Percentiles rank a stretch among this genome's conserved stretches.
phyloP scores from a whole-genome alignment of 768 basidiomycete genomes.

The Auriscalpium vulgare region DNA sequence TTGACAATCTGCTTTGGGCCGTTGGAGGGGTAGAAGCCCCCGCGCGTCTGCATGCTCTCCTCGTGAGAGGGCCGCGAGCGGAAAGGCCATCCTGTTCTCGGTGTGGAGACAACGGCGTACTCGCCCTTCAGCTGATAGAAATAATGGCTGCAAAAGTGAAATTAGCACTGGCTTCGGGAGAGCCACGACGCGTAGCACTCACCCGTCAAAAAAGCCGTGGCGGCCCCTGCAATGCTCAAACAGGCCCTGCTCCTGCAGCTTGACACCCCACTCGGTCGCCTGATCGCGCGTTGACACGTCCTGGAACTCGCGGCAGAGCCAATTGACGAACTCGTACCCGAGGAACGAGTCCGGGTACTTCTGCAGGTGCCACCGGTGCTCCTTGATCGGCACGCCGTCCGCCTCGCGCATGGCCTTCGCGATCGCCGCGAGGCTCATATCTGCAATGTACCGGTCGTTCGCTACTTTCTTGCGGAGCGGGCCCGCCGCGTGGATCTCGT shows the following conservation, averaged over 20 bases:
- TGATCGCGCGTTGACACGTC: constrained; percentile 81
- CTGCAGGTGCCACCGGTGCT: constrained; percentile 73
- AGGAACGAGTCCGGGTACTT: constrained; percentile 80
- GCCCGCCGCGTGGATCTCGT: constrained; percentile 68
- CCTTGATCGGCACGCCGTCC: constrained; percentile 75
- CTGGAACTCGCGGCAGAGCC: constrained; percentile 86
- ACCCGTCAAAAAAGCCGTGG: constrained; percentile 88
- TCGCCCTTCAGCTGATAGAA: constrained; percentile 81
- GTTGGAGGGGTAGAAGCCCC: constrained; percentile 27
- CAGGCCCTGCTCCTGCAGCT: constrained; percentile 71
- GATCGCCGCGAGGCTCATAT: constrained; percentile 54
- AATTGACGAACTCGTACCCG: constrained; percentile 83
- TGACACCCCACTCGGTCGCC: constrained; percentile 70
- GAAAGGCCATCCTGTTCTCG: constrained; percentile 64
- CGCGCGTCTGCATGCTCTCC: constrained; percentile 3
- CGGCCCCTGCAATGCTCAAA: constrained; percentile 75
- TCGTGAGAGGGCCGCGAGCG: constrained; percentile 13
- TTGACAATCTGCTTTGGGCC: constrained; percentile 29
- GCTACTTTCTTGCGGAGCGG: constrained; percentile 76
- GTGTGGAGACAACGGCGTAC: constrained; percentile 62
- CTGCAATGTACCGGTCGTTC: constrained; percentile 64
- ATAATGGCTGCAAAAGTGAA: constrained; percentile 56
- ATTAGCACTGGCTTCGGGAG: neutral
- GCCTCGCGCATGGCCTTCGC: constrained; percentile 84
- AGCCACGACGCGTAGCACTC: constrained; percentile 16